Percentiles rank a stretch among this genome's conserved stretches.
Conservation (phyloP, 768 basidiomycete genomes). For the Mycena crocata region DNA sequence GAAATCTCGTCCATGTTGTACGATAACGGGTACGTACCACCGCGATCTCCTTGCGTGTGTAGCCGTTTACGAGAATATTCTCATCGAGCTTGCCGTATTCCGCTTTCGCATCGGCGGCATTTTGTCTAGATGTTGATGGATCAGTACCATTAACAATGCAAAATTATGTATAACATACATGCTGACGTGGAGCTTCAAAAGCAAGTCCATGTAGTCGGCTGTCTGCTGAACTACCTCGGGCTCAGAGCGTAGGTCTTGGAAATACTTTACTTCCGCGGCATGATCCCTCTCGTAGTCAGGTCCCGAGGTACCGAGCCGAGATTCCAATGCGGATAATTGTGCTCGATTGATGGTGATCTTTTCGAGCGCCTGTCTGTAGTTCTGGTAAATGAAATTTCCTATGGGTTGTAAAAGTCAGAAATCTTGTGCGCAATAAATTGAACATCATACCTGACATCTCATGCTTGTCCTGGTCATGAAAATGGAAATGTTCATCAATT, state of each 20-base stretch:
- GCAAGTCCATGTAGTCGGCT: constrained; percentile 9
- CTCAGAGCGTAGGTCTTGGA: constrained; percentile 2
- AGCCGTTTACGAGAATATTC: constrained; percentile 3
- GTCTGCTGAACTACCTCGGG: constrained; percentile 3
- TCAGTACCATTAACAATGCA: no score
- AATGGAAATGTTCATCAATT: constrained; percentile 38
- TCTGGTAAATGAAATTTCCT: constrained; percentile 28
- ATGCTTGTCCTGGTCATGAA: constrained; percentile 36
- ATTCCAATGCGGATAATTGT: constrained; percentile 1
- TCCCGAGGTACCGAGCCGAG: neutral
- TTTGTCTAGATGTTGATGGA: no score
- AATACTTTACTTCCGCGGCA: constrained; percentile 7
- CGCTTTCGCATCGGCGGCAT: neutral
- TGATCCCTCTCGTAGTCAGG: constrained; percentile 18
- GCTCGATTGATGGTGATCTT: constrained; percentile 5
- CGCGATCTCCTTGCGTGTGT: constrained; percentile 8
- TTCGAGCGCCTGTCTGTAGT: constrained; percentile 20
- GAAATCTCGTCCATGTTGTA: constrained; percentile 7
- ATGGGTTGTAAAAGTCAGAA: neutral
- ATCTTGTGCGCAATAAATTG: neutral
- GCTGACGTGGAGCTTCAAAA: constrained; percentile 1
- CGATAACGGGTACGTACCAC: constrained; percentile 16
- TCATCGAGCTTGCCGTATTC: constrained; percentile 1
- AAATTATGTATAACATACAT: no score
- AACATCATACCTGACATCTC: constrained; percentile 30